Evolutionary conservation across 2,329 filamentous ascomycete genomes (phyloP), one percentile per base, ranked within the genome.

Genomic region (Thermochaetoides dissita): DNA sequence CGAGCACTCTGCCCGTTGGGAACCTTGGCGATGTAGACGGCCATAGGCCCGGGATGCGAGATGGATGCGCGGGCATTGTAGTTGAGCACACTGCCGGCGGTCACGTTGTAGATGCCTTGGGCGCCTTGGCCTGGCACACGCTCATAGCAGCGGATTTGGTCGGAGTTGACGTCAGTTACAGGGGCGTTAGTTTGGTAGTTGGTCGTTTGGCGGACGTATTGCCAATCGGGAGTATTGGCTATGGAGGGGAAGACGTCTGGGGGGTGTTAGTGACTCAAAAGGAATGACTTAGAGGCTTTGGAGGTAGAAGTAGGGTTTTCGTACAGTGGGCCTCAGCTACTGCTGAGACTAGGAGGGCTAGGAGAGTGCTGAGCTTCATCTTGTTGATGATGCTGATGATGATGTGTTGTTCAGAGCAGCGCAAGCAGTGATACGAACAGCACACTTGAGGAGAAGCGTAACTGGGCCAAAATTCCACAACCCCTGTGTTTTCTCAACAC

Each of bases 81-180:
- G n/a, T 59, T 58, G 1, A 72, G 53, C 1, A 59, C 62, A 8
- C 59, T 57, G 12, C 68, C 67, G 10, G 67, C 68, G 8, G 63
- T 61, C 6, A 68, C 60, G 36, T 57, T 63, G 46, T 63, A 61
- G 2, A 62, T 66, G 38, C 58, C 54, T 0, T 60, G 60, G 3
- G 63, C 64, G 36, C 62, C 58, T 39, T 59, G 61, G 34, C 65
- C 64, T 3, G 62, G 51, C 8, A 54, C 55, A 28, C 47, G 51
- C 51, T 71, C 63, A 54, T 68, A 72, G 60, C 68, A 72, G n/a
- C 66, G 66, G 58, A 72, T 68, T 44, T 65, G 62, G 2, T 61
- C 49, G 34, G 64, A 67, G 38, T 53, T 61, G 30, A 72, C 68
- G 46, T 68, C 60, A 3, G 65, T 66, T 32, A 72, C 67, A 45